Conservation (phyloP, 2,329 filamentous ascomycete species). For the Thelonectria olida region DNA sequence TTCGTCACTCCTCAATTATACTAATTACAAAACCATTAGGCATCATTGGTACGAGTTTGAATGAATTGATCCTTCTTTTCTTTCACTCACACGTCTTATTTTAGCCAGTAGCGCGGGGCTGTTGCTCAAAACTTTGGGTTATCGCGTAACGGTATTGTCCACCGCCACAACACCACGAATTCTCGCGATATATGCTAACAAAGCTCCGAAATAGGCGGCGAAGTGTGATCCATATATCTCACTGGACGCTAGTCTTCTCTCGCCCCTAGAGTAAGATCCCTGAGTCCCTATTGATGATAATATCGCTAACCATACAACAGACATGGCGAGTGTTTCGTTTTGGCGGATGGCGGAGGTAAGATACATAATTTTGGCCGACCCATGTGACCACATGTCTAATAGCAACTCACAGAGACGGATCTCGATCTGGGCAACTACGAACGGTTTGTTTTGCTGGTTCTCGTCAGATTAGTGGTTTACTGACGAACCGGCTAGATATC, state of each 20-base stretch:
- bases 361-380: not conserved
- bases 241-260: not conserved
- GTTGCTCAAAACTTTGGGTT: not conserved
- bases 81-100: not conserved
- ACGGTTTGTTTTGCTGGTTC: constrained; percentile 39
- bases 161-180: not conserved
- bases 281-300: not conserved
- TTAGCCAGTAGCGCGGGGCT: not conserved
- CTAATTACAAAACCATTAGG: not conserved
- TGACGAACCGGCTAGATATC: constrained; percentile 60
- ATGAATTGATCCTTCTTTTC: not conserved
- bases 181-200: not conserved
- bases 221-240: no score
- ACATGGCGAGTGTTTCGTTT: constrained; percentile 90
- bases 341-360: constrained; percentile 70
- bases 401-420: constrained; percentile 49
- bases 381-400: not conserved
- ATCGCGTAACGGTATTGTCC: not conserved
- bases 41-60: not conserved
- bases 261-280: not conserved
- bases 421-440: constrained; percentile 68
- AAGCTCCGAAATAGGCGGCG: no score
- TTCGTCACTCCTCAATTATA: not conserved
- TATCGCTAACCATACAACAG: constrained; percentile 48
- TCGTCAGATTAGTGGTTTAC: not conserved